phyloP scores from a whole-genome alignment of 345 rosid species.

The Salix dunnii region DNA sequence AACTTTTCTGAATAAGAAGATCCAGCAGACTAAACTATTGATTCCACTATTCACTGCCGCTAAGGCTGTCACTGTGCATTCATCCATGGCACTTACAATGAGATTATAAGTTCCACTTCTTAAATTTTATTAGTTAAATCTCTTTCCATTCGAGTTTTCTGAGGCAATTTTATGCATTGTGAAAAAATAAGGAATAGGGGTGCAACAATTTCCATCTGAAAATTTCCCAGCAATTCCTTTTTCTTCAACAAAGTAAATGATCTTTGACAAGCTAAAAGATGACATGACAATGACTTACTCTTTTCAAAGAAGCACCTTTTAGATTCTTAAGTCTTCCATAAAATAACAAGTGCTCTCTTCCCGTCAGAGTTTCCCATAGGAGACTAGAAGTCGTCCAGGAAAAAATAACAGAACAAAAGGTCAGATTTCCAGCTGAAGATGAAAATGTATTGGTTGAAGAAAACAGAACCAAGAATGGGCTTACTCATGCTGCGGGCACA shows the following conservation, averaged over 20 bases:
- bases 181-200: too few relatives aligned
- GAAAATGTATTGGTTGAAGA: not conserved
- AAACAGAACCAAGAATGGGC: constrained; percentile 19
- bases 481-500: constrained; percentile 97
- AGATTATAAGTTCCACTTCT: too few relatives aligned
- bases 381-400: constrained; percentile 43
- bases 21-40: not conserved
- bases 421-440: not conserved
- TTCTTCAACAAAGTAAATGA: not conserved
- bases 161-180: too few relatives aligned
- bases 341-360: constrained; percentile 86
- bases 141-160: too few relatives aligned
- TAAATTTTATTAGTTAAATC: too few relatives aligned
- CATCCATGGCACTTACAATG: too few relatives aligned
- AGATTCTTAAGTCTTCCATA: constrained; percentile 97
- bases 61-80: too few relatives aligned
- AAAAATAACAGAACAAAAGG: not conserved
- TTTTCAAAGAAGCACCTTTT: constrained; percentile 58
- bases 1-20: not conserved
- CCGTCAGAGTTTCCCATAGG: constrained; percentile 92
- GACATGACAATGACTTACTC: constrained; percentile 36
- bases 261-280: not conserved
- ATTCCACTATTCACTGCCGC: not conserved
- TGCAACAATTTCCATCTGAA: too few relatives aligned
- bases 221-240: too few relatives aligned